These are phyloP conservation scores for Magnolia changhungtana DNA, from an alignment of 164 flowering plant genomes.

Conservation along the genomic window DNA sequence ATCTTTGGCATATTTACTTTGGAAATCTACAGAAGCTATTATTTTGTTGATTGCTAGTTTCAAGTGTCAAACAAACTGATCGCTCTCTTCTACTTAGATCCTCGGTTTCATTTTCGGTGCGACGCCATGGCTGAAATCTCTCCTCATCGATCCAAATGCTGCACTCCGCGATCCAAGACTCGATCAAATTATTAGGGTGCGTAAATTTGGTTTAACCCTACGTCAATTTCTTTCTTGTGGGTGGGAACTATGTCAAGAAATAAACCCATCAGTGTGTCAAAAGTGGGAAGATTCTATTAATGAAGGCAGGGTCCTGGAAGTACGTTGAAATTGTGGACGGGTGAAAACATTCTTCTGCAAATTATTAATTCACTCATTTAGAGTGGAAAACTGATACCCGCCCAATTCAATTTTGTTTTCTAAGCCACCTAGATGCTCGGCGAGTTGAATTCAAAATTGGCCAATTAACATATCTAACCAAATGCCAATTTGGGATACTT, in stretches of 20 bases:
- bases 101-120: constrained; percentile 77
- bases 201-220: constrained; percentile 3
- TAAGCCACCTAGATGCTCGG: neutral
- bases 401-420: neutral
- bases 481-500: no score
- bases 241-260: neutral
- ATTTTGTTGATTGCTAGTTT: neutral
- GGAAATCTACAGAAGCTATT: neutral
- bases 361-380: neutral
- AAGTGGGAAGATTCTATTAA: neutral
- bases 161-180: constrained; percentile 73
- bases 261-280: neutral
- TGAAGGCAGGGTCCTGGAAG: neutral
- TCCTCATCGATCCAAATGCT: constrained; percentile 68
- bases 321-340: neutral
- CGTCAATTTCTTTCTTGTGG: neutral
- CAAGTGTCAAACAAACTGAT: neutral
- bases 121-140: constrained; percentile 52
- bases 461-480: no score
- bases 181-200: constrained; percentile 77
- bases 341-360: neutral
- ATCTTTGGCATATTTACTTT: neutral
- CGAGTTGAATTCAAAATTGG: no score
- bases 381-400: neutral
- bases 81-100: constrained; percentile 26